phyloP scores from a whole-genome alignment of 208 protist genomes.

The Wallacemonas collosoma region DNA sequence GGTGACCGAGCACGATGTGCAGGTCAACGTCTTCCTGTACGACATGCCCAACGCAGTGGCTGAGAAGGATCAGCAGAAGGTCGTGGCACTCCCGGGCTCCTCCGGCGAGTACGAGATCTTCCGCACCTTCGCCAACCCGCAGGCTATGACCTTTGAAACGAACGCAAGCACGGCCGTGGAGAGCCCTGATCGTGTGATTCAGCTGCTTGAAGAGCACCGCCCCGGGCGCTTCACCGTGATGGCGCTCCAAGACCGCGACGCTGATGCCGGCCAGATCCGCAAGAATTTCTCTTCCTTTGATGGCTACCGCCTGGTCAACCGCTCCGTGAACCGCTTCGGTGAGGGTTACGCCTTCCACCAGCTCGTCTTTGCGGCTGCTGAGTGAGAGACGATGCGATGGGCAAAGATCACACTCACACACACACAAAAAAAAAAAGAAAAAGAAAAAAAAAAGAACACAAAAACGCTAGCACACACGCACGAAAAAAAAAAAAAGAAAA shows the following conservation, averaged over 20 bases:
- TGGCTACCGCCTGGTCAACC: conserved; percentile 63
- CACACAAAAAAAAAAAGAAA: background rate
- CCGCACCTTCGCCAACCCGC: conserved; percentile 44
- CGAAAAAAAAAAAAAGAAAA: background rate
- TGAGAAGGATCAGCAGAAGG: conserved; percentile 32
- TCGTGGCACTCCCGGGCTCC: conserved; percentile 28
- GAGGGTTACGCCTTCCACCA: conserved; percentile 85
- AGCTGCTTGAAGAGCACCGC: conserved; percentile 50
- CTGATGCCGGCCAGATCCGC: conserved; percentile 25
- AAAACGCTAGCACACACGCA: background rate
- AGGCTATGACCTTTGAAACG: conserved; percentile 77
- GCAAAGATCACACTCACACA: background rate
- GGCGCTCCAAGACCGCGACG: conserved; percentile 64
- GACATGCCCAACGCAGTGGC: conserved; percentile 32
- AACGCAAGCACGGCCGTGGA: conserved; percentile 44
- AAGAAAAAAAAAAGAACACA: background rate
- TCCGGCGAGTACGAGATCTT: conserved; percentile 68
- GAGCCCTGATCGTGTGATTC: conserved; percentile 32
- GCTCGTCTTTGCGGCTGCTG: conserved; percentile 47
- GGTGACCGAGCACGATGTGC: conserved; percentile 57
- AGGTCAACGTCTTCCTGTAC: conserved; percentile 84
- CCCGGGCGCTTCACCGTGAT: conserved; percentile 72
- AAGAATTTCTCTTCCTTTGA: conserved; percentile 42
- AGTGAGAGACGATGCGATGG: conserved; percentile 1
- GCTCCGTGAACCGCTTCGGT: conserved; percentile 72